Evolutionary conservation across 2,329 filamentous ascomycete genomes (phyloP).

Genomic region (Trichophyton schoenleinii): DNA sequence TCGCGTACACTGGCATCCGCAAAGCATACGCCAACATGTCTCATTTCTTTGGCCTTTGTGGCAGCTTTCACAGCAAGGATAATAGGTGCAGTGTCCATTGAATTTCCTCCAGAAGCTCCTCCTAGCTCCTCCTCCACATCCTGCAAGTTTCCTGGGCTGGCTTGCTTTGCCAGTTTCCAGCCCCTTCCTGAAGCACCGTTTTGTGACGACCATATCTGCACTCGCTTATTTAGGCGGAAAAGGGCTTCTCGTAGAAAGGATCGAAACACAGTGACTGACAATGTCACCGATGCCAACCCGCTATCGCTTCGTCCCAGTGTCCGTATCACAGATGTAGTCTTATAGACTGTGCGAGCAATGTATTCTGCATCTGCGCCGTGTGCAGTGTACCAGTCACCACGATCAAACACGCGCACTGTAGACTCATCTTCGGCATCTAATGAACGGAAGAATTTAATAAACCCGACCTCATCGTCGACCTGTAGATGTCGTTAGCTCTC

Average conservation of each 20-base stretch:
- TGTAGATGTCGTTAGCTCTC: constrained; percentile 24
- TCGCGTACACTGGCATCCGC: constrained; percentile 93
- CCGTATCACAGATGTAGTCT: constrained; percentile 88
- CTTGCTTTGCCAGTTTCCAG: constrained; percentile 85
- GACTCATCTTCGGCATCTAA: constrained; percentile 54
- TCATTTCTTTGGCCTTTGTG: constrained; percentile 70
- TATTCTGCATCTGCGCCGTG: constrained; percentile 37
- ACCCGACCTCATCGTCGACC: constrained; percentile 94
- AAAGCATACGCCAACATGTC: constrained; percentile 88
- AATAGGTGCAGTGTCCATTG: constrained; percentile 81
- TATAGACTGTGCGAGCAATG: constrained; percentile 63
- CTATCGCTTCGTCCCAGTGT: constrained; percentile 76
- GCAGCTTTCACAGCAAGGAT: constrained; percentile 91
- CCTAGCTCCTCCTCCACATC: constrained; percentile 87
- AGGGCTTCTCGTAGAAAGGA: constrained; percentile 92
- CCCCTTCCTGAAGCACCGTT: constrained; percentile 54
- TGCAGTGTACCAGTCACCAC: constrained; percentile 84
- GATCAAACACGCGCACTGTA: constrained; percentile 82
- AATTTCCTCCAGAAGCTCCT: constrained; percentile 30
- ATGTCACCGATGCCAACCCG: constrained; percentile 85
- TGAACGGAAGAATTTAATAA: constrained; percentile 93
- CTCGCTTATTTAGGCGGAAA: constrained; percentile 75
- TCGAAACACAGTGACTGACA: constrained; percentile 88
- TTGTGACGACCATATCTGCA: constrained; percentile 76
- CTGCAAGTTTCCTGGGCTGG: constrained; percentile 90